Percentiles rank a stretch among this genome's conserved stretches.
Conservation (phyloP, 495 filamentous ascomycete species). For the Glutinoglossum americanum region DNA sequence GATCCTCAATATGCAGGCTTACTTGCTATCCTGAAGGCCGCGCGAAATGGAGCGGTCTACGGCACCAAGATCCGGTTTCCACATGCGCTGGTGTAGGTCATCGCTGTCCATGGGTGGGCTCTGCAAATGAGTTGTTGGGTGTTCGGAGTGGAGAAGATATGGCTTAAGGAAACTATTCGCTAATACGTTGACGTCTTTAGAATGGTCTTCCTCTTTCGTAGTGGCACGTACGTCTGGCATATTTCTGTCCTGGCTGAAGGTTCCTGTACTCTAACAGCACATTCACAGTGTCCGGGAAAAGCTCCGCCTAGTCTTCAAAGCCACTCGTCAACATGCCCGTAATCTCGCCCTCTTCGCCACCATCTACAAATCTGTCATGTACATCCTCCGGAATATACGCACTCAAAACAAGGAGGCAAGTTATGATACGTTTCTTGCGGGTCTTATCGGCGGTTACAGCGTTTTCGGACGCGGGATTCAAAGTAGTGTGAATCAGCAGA, state of each 20-base stretch:
- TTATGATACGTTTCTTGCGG: conserved; percentile 76
- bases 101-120: background rate
- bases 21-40: conserved; percentile 65
- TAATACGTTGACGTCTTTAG: conserved; percentile 18
- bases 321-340: conserved; percentile 72
- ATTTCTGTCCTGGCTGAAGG: background rate
- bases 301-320: conserved; percentile 50
- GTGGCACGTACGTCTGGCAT: conserved; percentile 42
- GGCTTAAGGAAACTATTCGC: background rate
- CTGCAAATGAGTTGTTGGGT: background rate
- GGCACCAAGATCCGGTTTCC: conserved; percentile 96
- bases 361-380: conserved; percentile 66
- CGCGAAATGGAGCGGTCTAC: conserved; percentile 93
- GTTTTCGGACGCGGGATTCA: conserved; percentile 74
- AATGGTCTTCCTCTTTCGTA: conserved; percentile 89
- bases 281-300: conserved; percentile 50
- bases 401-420: conserved; percentile 30
- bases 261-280: background rate
- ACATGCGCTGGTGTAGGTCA: conserved; percentile 71
- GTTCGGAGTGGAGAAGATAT: background rate
- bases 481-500: conserved; percentile 81
- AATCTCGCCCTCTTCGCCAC: conserved; percentile 82
- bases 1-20: conserved; percentile 66
- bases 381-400: conserved; percentile 30
- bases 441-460: conserved; percentile 71